Conservation (phyloP, 2,329 filamentous ascomycete genomes). For the Diaporthe vexans region DNA sequence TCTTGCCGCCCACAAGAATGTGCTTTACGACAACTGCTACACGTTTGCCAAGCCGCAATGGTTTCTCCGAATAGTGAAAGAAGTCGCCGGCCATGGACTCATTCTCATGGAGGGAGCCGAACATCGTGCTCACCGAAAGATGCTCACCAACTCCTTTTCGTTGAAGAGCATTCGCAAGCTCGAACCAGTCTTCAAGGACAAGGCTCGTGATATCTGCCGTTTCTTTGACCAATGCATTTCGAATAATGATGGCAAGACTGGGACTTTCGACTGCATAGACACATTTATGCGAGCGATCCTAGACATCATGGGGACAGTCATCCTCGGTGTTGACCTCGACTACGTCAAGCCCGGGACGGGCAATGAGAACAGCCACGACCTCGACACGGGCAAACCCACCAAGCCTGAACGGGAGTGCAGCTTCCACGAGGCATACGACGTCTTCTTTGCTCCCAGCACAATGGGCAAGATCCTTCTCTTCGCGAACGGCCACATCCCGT, state of each 20-base stretch:
- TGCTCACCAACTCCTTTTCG: conserved; percentile 54
- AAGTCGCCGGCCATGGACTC: conserved; percentile 54
- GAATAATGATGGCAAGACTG: conserved; percentile 1
- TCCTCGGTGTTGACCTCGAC: conserved; percentile 52
- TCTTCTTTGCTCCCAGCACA: conserved; percentile 49
- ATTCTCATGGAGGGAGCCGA: conserved; percentile 54
- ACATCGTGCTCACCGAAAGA: conserved; percentile 52
- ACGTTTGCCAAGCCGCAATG: conserved; percentile 54
- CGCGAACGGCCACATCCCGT: conserved; percentile 46
- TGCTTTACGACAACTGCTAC: conserved; percentile 57
- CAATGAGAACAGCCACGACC: neutral
- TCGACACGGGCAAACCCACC: neutral
- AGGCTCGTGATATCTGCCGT: conserved; percentile 49
- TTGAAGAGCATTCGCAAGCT: conserved; percentile 54
- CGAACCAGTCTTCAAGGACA: conserved; percentile 53
- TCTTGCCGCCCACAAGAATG: conserved; percentile 52
- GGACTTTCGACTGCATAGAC: conserved; percentile 26
- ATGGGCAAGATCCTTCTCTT: conserved; percentile 50
- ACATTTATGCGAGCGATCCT: conserved; percentile 51
- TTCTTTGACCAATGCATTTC: conserved; percentile 49
- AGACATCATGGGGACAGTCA: conserved; percentile 52
- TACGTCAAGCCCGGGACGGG: conserved; percentile 14
- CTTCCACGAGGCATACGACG: conserved; percentile 51
- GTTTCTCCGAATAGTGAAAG: conserved; percentile 51
- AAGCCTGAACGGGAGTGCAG: neutral